These are phyloP conservation scores for Scheffersomyces lignosus DNA, from an alignment of 805 yeast species.

Conservation along the genomic window DNA sequence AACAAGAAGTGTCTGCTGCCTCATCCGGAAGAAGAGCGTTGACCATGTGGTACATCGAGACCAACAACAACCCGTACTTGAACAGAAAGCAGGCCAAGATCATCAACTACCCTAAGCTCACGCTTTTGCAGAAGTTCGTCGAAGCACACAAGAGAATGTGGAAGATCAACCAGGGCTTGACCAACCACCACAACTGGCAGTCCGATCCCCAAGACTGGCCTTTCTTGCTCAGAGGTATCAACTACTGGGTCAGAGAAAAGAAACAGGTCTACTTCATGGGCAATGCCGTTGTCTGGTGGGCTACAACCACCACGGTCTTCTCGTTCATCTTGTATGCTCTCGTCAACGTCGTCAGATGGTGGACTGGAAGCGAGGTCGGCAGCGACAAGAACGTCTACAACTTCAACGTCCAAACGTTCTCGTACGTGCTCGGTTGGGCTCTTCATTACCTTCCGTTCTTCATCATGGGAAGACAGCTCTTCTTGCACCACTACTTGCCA, in stretches of 20 bases:
- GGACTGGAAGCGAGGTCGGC: constrained; percentile 46
- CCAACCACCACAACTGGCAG: constrained; percentile 69
- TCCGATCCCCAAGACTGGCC: constrained; percentile 78
- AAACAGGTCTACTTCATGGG: constrained; percentile 72
- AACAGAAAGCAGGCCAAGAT: constrained; percentile 18
- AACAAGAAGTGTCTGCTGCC: constrained; percentile 84
- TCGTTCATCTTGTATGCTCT: constrained; percentile 51
- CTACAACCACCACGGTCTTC: constrained; percentile 53
- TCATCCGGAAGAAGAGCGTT: constrained; percentile 61
- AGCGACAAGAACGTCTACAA: constrained; percentile 56
- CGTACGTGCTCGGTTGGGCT: constrained; percentile 68
- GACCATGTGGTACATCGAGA: constrained; percentile 73
- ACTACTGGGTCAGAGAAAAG: constrained; percentile 68
- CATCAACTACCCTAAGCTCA: constrained; percentile 49
- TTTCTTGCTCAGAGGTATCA: constrained; percentile 70
- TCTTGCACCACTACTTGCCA: constrained; percentile 91
- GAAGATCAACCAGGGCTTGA: constrained; percentile 69
- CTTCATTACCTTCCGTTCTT: constrained; percentile 74
- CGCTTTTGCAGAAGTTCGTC: constrained; percentile 58
- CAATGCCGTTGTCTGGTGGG: constrained; percentile 81
- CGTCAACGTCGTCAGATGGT: constrained; percentile 60
- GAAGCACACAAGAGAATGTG: constrained; percentile 78
- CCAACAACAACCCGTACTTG: constrained; percentile 57
- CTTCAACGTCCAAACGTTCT: constrained; percentile 62
- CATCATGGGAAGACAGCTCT: constrained; percentile 90